Percentiles rank a stretch among this genome's conserved stretches.
Evolutionary conservation across 2,329 filamentous ascomycete genomes (phyloP).

Genomic region (Nigrospora oryzae): DNA sequence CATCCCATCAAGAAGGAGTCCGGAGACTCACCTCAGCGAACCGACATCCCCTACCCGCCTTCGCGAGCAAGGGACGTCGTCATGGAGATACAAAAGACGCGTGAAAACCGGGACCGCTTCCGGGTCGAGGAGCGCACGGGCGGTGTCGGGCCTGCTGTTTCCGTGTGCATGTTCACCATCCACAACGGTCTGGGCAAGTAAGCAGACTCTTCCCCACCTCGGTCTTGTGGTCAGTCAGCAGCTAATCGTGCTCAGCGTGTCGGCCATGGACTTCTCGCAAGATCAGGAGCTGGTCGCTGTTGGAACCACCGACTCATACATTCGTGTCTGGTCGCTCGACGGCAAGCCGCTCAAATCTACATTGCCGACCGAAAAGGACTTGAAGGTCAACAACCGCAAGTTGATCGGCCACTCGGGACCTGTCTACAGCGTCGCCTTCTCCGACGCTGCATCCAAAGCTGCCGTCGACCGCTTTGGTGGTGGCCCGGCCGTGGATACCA

Average conservation of each 20-base stretch:
- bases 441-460: conserved; percentile 53
- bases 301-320: conserved; percentile 90
- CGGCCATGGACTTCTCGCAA: conserved; percentile 92
- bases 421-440: conserved; percentile 85
- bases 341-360: conserved; percentile 70
- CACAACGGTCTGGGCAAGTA: conserved; percentile 92
- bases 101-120: conserved; percentile 87
- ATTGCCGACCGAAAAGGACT: conserved; percentile 47
- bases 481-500: conserved; percentile 35
- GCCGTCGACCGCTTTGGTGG: conserved; percentile 38
- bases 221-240: background rate
- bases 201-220: conserved; percentile 18
- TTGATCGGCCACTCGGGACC: conserved; percentile 85
- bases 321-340: conserved; percentile 87
- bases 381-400: conserved; percentile 57
- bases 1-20: conserved; percentile 80
- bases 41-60: conserved; percentile 77
- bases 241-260: conserved; percentile 47
- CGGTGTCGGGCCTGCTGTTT: conserved; percentile 74
- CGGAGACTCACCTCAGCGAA: conserved; percentile 69
- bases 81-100: conserved; percentile 89
- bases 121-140: conserved; percentile 78
- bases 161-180: conserved; percentile 96
- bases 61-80: conserved; percentile 84
- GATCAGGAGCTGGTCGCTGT: conserved; percentile 81